Base-by-base conservation (phyloP, 148 eudicot genomes). In the Rhododendron ferrugineum region DNA sequence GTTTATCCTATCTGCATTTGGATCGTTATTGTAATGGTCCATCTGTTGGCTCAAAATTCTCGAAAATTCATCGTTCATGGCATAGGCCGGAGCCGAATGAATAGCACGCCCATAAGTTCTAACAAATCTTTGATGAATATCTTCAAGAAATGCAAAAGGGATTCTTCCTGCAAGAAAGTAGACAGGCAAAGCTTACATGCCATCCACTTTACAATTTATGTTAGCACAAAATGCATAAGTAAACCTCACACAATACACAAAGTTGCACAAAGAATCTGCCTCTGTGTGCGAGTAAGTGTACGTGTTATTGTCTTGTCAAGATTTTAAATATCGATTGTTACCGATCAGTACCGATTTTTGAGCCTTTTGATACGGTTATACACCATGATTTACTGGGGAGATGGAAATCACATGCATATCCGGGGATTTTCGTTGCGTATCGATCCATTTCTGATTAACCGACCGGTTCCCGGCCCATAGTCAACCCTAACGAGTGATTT, bases 71-170 rank as follows among this genome's bases (percentile, higher is more conserved):
- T 96, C 98, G 87, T 96, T 94, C 98, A 96, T 96, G 44, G 92
- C 96, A 90, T 96, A 96, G 75, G 98, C 96, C 32, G 93, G 91
- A 52, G 99, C 96, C 49, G 93, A 90, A 86, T 85, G 91, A 49
- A 96, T 94, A 42, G 95, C 91, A 78, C 97, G 92, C 14, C 96
- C 98, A 87, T 96, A 96, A 5, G 98, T 91, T 93, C 91, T 92
- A 80, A 96, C 96, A 91, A 95, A 95, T 91, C 94, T 90, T 85
- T 96, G 97, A 89, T 95, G 98, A 82, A 97, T 90, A 46, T 97
- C 99, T 93, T 96, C 99, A 79, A 95, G 94, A 92, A 94, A 96
- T 11, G 96, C 93, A 89, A 96, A 96, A 40, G 99, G 98, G 77
- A 96, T 95, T 89, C 99, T 91, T 85, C 98, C 99, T 97, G 91